Conservation (phyloP, 2,329 filamentous ascomycete species). For the Hypoxylon sp. region DNA sequence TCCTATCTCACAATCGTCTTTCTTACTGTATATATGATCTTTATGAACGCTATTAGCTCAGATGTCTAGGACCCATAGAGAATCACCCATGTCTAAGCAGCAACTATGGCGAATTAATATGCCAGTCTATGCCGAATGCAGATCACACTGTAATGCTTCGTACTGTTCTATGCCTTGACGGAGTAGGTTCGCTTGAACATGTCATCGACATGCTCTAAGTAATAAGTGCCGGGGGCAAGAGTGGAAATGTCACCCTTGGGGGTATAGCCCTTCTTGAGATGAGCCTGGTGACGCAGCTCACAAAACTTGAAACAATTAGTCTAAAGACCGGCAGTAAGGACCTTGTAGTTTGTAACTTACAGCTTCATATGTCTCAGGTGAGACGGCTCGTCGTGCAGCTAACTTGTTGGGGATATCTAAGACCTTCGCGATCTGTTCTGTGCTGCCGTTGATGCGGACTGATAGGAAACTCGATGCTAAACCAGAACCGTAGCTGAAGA, state of each 20-base stretch:
- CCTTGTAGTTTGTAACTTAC: constrained; percentile 64
- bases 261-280: constrained; percentile 84
- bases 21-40: constrained; percentile 45
- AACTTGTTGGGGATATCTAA: constrained; percentile 80
- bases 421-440: constrained; percentile 75
- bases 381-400: constrained; percentile 74
- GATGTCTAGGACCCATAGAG: constrained; percentile 46
- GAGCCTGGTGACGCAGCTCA: constrained; percentile 84
- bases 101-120: constrained; percentile 41
- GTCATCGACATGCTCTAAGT: constrained; percentile 84
- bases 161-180: constrained; percentile 74
- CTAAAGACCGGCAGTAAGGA: neutral
- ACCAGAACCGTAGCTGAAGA: constrained; percentile 86
- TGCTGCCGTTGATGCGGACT: constrained; percentile 80
- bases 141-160: constrained; percentile 42
- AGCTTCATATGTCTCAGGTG: constrained; percentile 80
- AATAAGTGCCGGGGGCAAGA: constrained; percentile 79
- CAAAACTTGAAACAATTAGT: constrained; percentile 73
- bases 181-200: constrained; percentile 88
- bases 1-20: constrained; percentile 37
- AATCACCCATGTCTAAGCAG: constrained; percentile 43
- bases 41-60: constrained; percentile 43
- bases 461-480: constrained; percentile 80
- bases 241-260: constrained; percentile 78
- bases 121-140: constrained; percentile 49